Evolutionary conservation across 805 yeast genomes (phyloP).

Genomic region (Suhomyces sp.): DNA sequence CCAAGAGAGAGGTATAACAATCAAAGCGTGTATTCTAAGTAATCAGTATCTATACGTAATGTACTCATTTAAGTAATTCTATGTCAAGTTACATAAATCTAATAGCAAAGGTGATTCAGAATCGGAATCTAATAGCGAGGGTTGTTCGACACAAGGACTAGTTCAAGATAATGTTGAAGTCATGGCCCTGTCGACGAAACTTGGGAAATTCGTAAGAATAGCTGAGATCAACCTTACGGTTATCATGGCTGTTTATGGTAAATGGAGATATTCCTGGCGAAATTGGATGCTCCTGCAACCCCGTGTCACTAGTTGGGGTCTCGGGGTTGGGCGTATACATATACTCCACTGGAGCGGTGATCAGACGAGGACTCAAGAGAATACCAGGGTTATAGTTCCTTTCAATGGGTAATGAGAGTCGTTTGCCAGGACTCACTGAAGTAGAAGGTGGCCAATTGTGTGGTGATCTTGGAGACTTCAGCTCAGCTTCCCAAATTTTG

Average conservation of each 20-base stretch:
- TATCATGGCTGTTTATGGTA: neutral
- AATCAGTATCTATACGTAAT: too few species aligned
- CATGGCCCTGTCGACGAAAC: constrained; percentile 2
- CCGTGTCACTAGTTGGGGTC: neutral
- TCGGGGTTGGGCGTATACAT: neutral
- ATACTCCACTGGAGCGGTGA: neutral
- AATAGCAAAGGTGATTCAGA: neutral
- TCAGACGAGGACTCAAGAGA: neutral
- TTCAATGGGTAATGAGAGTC: neutral
- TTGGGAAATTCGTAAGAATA: neutral
- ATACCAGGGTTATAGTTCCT: neutral
- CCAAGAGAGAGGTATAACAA: too few species aligned
- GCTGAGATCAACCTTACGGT: neutral
- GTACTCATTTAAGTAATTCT: neutral
- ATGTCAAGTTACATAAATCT: neutral
- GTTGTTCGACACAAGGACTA: neutral
- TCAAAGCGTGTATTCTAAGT: too few species aligned
- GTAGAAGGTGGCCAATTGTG: neutral
- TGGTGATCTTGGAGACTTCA: neutral
- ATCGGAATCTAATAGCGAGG: neutral
- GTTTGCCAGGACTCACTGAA: neutral
- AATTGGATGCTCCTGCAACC: neutral
- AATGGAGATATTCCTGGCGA: neutral
- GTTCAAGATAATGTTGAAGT: constrained; percentile 7
- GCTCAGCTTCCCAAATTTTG: neutral